Evolutionary conservation across 1,284 basidiomycete species (phyloP), one percentile per base, ranked within the genome.

Genomic region (Polyporus tsugae): DNA sequence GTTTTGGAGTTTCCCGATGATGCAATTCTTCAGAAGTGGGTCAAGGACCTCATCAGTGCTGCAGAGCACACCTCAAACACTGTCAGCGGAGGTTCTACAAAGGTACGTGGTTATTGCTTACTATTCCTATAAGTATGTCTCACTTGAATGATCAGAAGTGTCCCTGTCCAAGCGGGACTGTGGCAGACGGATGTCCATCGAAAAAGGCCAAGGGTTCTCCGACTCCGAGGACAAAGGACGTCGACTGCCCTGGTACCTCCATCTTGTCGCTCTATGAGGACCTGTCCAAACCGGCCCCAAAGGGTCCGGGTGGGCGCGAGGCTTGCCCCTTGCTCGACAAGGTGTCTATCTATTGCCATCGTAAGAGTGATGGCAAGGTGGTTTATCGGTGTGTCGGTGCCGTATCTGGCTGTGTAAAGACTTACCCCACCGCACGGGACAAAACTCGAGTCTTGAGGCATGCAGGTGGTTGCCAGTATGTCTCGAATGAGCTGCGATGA

Each of bases 11-110:
- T 39, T 60, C 49, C 49, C n/a, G 49, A 22, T 2, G 49, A 52
- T 13, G 49, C 49, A 6, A 52, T 52, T 17, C 49, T 52, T 29
- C 49, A 52, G 49, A 52, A 52, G 11, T 52, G 49, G 49, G 25
- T 52, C 11, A 17, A 52, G 6, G 49, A 52, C 49, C 49, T 52
- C n/a, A 22, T 52, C 49, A 52, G n/a, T n/a, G 49, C 49, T 52
- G n/a, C 49, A 4, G n/a, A 52, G 49, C 49, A 52, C 49, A 52
- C 49, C n/a, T n/a, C n/a, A n/a, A n/a, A n/a, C n/a, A n/a, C n/a
- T n/a, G n/a, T n/a, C n/a, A n/a, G n/a, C n/a, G n/a, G n/a, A n/a
- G n/a, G n/a, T n/a, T n/a, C n/a, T n/a, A n/a, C 49, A 29, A 52
- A 22, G 25, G 19, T 52, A 52, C 11, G 49, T n/a, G n/a, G n/a